Evolutionary conservation across 345 rosid species (phyloP), one percentile per base, ranked within the genome.

Genomic region (Nasturtium officinale): DNA sequence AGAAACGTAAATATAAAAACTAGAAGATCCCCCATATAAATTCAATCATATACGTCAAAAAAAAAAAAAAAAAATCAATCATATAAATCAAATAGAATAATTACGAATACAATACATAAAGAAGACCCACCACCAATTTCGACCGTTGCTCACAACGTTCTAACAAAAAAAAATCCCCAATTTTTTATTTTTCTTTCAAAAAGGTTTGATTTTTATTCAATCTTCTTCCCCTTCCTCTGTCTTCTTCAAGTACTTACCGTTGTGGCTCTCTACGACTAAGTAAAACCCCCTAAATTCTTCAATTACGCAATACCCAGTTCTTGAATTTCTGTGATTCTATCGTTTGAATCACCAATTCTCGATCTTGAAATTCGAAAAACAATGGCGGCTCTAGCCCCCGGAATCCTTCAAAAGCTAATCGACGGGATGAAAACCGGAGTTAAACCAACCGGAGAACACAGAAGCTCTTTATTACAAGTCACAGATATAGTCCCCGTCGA

Each of bases 401-500:
- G 99, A 32, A 77, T 87, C 71, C 80, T 96, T 4, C 73, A 85
- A 79, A 90, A 87, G 74, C 92, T 96, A 5, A 83, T 96, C 17
- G 82, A 85, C 59, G 97, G 90, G 8, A 90, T 92, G 99, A 87
- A 83, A 78, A 86, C 88, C 5, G 98, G 98, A 18, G 84, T 84
- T 23, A 96, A 90, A 76, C 81, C 98, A 40, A 92, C 99, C 1
- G 62, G 89, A 35, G 98, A 92, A 71, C 95, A 92, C 79, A 82
- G 99, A 71, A 90, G 84, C 77, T 90, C 99, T 25, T 82, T 96
- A 20, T 69, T 96, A 56, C 99, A 96, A 51, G 96, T 96, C 21
- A 89, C 97, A 0, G 98, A 92, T 72, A 96, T 96, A 3, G 98
- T 96, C 38, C 99, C 99, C 0, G 87, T 90, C 17, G 97, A 95